phyloP scores from a whole-genome alignment of 495 filamentous ascomycete genomes.

The Thozetella sp. region DNA sequence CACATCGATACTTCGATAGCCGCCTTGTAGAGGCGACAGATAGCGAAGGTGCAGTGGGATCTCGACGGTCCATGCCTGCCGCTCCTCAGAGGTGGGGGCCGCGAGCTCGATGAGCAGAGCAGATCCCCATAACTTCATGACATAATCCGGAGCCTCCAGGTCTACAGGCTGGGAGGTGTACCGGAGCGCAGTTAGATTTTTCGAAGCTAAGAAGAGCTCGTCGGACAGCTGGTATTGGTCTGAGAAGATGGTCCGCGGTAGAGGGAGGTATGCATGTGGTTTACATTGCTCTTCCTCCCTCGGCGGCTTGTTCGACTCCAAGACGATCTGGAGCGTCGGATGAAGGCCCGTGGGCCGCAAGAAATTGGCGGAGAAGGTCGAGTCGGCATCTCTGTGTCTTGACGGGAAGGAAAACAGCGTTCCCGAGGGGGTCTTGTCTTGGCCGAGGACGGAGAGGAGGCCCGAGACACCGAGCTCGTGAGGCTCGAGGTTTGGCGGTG shows the following conservation, averaged over 20 bases:
- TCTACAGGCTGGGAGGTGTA: constrained; percentile 80
- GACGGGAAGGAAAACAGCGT: constrained; percentile 90
- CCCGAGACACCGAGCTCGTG: constrained; percentile 81
- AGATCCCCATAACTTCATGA: constrained; percentile 76
- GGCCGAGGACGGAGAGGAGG: constrained; percentile 75
- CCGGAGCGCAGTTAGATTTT: constrained; percentile 70
- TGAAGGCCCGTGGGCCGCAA: constrained; percentile 80
- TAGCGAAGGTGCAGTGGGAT: constrained; percentile 92
- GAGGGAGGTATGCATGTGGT: constrained; percentile 81
- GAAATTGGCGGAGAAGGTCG: constrained; percentile 55
- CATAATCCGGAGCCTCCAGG: constrained; percentile 90
- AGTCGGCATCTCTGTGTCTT: constrained; percentile 67
- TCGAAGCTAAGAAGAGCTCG: constrained; percentile 53
- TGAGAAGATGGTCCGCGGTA: constrained; percentile 81
- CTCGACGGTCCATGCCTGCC: constrained; percentile 64
- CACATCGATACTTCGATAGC: constrained; percentile 52
- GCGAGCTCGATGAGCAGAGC: constrained; percentile 76
- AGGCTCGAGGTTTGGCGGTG: constrained; percentile 55
- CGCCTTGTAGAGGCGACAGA: constrained; percentile 56
- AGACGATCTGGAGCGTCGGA: constrained; percentile 70
- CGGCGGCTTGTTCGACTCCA: constrained; percentile 39
- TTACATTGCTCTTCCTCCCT: constrained; percentile 55
- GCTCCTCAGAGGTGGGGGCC: constrained; percentile 36
- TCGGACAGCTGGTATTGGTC: constrained; percentile 72
- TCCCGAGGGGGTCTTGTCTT: constrained; percentile 65